Evolutionary conservation across 768 basidiomycete species (phyloP).

Genomic region (Hydnomerulius pinastri): DNA sequence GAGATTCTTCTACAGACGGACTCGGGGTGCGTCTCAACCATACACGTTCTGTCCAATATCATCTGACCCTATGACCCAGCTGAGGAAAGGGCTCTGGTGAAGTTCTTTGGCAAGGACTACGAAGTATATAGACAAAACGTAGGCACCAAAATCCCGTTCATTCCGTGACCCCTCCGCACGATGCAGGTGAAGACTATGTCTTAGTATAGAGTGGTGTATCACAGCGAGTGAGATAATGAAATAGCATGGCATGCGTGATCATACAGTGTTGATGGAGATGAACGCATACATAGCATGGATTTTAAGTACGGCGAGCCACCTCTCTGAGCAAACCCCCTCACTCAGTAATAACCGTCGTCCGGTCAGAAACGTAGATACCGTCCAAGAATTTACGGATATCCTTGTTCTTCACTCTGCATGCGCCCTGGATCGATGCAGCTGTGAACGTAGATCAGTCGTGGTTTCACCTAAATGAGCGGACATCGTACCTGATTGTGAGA

Average conservation of each 20-base stretch:
- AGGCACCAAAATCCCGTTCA: constrained; percentile 87
- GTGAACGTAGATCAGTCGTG: constrained; percentile 11
- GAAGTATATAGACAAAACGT: constrained; percentile 71
- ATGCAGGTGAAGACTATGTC: background rate
- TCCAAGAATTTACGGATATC: constrained; percentile 99
- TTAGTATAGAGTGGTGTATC: background rate
- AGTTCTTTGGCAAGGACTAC: constrained; percentile 92
- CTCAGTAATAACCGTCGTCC: constrained; percentile 58
- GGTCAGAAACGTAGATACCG: constrained; percentile 89
- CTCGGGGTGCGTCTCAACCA: constrained; percentile 58
- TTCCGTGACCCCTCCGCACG: constrained; percentile 46
- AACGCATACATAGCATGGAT: constrained; percentile 23
- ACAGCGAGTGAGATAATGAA: constrained; percentile 6
- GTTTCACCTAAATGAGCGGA: background rate
- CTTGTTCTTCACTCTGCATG: constrained; percentile 98
- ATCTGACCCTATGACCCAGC: constrained; percentile 42
- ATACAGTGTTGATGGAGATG: constrained; percentile 26
- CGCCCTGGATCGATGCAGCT: constrained; percentile 97
- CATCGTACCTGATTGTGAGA: constrained; percentile 87
- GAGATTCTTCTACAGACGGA: constrained; percentile 85
- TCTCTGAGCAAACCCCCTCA: constrained; percentile 21
- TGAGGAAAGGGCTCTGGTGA: constrained; percentile 77
- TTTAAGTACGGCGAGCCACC: constrained; percentile 13
- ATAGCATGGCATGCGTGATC: constrained; percentile 25
- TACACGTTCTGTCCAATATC: background rate